Conservation (phyloP, 1,139 yeast species). For the Candida anutae region DNA sequence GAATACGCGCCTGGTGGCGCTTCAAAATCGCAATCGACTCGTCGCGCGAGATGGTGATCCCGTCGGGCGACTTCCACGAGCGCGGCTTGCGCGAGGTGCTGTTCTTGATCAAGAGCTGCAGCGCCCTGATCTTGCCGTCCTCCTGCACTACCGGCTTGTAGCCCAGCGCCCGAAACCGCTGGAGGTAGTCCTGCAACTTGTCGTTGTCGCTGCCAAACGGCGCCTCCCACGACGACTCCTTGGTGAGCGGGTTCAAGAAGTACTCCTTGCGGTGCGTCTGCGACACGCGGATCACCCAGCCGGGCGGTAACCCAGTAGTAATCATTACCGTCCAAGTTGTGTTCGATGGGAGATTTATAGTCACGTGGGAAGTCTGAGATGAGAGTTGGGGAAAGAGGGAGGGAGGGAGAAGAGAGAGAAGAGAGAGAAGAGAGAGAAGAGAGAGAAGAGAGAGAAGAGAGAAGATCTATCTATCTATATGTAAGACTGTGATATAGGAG, state of each 20-base stretch:
- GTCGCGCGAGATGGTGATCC: constrained; percentile 69
- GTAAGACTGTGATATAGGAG: too few relatives aligned
- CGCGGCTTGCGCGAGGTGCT: constrained; percentile 80
- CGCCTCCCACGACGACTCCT: constrained; percentile 84
- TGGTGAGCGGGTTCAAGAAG: constrained; percentile 61
- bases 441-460: too few relatives aligned
- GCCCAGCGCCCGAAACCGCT: constrained; percentile 39
- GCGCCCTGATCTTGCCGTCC: constrained; percentile 37
- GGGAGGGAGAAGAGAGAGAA: neutral
- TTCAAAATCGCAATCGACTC: constrained; percentile 68
- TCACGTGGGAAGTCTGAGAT: neutral
- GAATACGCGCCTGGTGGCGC: constrained; percentile 51
- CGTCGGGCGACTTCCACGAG: constrained; percentile 76
- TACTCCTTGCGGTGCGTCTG: constrained; percentile 81
- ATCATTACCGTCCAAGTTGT: too few relatives aligned
- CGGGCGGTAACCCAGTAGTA: constrained; percentile 71
- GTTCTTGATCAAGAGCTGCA: constrained; percentile 78
- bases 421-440: too few relatives aligned
- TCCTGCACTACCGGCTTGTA: constrained; percentile 53
- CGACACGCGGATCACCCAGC: constrained; percentile 79
- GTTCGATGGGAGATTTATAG: too few relatives aligned
- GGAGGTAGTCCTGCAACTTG: constrained; percentile 50
- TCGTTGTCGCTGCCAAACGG: constrained; percentile 75
- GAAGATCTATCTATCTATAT: too few relatives aligned
- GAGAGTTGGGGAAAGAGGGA: neutral